Evolutionary conservation across 345 rosid genomes (phyloP), one percentile per base, ranked within the genome.

Genomic region (Aquilaria malaccensis): DNA sequence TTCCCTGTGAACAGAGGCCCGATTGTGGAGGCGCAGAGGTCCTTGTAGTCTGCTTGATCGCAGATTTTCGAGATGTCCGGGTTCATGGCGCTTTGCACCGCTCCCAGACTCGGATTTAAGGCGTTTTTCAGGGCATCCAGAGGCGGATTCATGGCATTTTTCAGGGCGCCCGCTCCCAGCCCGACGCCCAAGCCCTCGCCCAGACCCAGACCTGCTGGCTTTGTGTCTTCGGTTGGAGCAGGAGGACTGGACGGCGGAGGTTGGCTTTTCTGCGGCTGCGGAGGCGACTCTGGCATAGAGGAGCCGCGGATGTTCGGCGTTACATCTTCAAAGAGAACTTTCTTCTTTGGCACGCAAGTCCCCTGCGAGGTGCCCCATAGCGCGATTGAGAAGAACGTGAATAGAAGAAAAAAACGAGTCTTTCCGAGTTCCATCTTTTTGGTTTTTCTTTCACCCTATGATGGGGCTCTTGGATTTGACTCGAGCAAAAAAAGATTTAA

Each of bases 21-120:
- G n/a, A 80, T 15, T 2, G 56, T 31, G 0, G 68, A 1, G 10
- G 58, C 7, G 63, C 88, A 78, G 50, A 83, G 56, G 13, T 22
- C 10, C 0, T 79, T 69, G 52, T 70, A 60, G 56, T 72, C 76
- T 0, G 83, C 70, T n/a, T 41, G 0, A 12, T 56, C 67, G 12
- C 84, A 82, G 1, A 67, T 37, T 32, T 58, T 33, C 52, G 67
- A 63, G 32, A 72, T 9, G 10, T n/a, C 41, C 29, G 65, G 62
- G 30, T 59, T 50, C 4, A 7, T 12, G 22, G 41, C 49, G 30
- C 1, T 45, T 7, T 14, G 22, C 22, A 22, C 22, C 10, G 50
- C 14, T 0, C 37, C 52, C 1, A 2, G 2, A 1, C n/a, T 29
- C 45, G 29, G 2, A 48, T 30, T 60, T 13, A 9, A 52, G 63